Evolutionary conservation across 1,284 basidiomycete genomes (phyloP).

Genomic region (Caloboletus firmus): DNA sequence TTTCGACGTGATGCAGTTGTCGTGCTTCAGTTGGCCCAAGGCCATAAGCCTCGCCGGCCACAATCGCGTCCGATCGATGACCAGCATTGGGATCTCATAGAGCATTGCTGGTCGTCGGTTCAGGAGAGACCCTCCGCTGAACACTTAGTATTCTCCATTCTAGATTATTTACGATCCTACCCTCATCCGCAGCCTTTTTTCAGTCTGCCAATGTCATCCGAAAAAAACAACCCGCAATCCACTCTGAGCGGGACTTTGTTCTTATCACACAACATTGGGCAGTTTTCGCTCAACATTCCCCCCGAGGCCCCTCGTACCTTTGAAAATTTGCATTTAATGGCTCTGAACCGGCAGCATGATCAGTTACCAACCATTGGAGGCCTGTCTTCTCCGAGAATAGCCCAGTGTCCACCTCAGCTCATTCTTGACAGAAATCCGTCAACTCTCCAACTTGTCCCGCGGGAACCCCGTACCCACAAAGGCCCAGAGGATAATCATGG

Average conservation of each 20-base stretch:
- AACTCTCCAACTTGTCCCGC: neutral
- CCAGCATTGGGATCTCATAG: conserved; percentile 11
- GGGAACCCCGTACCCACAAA: too few species aligned
- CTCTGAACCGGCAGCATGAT: neutral
- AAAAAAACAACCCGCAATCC: neutral
- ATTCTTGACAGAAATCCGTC: too few species aligned
- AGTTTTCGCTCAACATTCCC: neutral
- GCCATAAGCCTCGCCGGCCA: conserved; percentile 8
- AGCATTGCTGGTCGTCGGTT: conserved; percentile 8
- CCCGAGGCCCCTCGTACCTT: neutral
- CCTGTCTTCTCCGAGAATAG: neutral
- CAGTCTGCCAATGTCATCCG: neutral
- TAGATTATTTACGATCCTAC: neutral
- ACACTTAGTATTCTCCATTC: conserved; percentile 34
- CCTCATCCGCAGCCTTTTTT: neutral
- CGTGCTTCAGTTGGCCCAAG: neutral
- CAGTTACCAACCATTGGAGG: too few species aligned
- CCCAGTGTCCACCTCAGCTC: neutral
- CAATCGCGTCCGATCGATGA: conserved; percentile 3
- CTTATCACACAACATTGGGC: too few species aligned
- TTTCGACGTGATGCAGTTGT: neutral
- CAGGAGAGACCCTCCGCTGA: conserved; percentile 5
- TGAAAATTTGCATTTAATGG: neutral
- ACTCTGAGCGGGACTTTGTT: neutral
- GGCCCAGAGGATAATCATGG: neutral